Conservation (phyloP, 495 filamentous ascomycete genomes). For the Podospora pseudoanserina region DNA sequence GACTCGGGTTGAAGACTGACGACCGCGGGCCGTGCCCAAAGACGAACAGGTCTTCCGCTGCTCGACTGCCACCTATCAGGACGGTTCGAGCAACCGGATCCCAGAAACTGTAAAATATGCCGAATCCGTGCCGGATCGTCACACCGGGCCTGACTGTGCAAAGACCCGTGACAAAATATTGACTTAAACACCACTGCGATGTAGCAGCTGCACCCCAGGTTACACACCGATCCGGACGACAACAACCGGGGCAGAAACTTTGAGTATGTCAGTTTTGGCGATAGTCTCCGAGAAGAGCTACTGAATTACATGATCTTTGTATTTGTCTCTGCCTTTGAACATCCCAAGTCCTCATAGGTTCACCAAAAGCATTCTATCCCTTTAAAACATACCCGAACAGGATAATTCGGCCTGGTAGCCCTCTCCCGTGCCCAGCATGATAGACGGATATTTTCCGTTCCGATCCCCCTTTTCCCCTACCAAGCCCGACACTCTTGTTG, state of each 20-base stretch:
- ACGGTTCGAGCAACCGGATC: no score
- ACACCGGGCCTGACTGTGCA: neutral
- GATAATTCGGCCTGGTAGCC: neutral
- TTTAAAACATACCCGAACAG: no score
- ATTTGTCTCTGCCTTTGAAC: no score
- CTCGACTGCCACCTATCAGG: no score
- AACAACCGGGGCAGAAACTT: neutral
- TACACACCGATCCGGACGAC: neutral
- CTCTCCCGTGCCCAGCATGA: neutral
- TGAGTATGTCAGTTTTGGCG: neutral
- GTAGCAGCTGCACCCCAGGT: neutral
- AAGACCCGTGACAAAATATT: neutral
- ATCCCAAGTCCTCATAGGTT: no score
- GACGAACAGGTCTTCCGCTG: neutral
- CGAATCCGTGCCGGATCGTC: neutral
- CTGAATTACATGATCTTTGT: no score
- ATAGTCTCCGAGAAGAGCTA: neutral
- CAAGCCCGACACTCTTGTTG: neutral
- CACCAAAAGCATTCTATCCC: no score
- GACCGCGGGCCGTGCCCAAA: neutral
- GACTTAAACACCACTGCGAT: neutral
- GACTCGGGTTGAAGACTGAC: neutral
- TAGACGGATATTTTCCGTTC: neutral
- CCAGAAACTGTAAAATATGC: neutral
- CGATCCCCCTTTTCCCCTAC: neutral